Evolutionary conservation across 371 early-diverging fungal species (phyloP).

Genomic region (Capillidium heterosporum): DNA sequence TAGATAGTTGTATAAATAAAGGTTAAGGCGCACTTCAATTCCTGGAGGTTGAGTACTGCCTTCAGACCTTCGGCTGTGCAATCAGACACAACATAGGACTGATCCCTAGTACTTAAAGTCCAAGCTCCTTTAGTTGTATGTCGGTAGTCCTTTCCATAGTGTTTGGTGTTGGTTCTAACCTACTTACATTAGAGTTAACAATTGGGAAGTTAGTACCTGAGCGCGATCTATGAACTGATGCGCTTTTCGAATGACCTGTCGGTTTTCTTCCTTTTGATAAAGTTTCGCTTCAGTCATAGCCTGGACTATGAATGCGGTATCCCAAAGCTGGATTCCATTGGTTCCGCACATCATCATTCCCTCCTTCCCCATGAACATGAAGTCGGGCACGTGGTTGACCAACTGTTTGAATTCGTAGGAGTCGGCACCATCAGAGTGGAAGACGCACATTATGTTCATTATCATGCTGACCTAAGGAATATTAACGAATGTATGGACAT

Average conservation of each 20-base stretch:
- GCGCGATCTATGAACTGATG: conserved; percentile 69
- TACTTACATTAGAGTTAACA: conserved; percentile 6
- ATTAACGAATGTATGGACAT: not conserved
- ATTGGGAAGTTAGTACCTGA: conserved; percentile 26
- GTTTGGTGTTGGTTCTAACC: conserved; percentile 53
- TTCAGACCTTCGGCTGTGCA: conserved; percentile 93
- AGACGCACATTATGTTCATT: conserved; percentile 73
- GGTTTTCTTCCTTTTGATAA: conserved; percentile 35
- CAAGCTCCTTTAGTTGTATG: conserved; percentile 80
- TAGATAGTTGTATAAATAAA: too few species aligned
- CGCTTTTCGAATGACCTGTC: conserved; percentile 39
- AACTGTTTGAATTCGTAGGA: conserved; percentile 60
- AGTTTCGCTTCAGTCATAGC: conserved; percentile 43
- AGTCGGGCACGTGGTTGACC: conserved; percentile 52
- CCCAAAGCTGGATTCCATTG: conserved; percentile 95
- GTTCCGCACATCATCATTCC: conserved; percentile 97
- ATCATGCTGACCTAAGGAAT: conserved; percentile 58
- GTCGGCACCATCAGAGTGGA: conserved; percentile 72
- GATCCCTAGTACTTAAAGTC: conserved; percentile 90
- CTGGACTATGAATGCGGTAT: conserved; percentile 75
- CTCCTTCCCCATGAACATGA: conserved; percentile 72
- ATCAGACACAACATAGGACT: conserved; percentile 89
- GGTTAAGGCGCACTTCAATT: conserved; percentile 18
- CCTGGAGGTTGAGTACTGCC: conserved; percentile 57
- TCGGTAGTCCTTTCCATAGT: conserved; percentile 51